Evolutionary conservation across 257 asterid species (phyloP).

Genomic region (Salvia miltiorrhiza): DNA sequence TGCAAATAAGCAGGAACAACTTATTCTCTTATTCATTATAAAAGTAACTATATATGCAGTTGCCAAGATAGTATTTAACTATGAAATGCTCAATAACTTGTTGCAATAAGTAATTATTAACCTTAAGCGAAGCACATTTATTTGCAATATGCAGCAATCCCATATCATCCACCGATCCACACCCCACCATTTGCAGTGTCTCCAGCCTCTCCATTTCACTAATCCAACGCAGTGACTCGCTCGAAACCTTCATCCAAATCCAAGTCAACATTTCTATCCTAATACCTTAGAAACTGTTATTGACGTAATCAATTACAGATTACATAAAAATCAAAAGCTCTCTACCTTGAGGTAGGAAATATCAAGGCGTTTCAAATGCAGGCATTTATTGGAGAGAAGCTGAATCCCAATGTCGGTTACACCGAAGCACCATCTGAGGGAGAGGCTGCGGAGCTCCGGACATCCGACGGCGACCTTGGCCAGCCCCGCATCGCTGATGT

Average conservation of each 20-base stretch:
- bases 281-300: no score
- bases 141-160: conserved; percentile 54
- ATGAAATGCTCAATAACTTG: background rate
- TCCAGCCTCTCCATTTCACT: conserved; percentile 62
- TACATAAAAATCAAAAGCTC: no score
- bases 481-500: conserved; percentile 61
- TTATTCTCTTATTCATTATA: background rate
- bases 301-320: no score
- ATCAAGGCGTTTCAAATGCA: conserved; percentile 44
- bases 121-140: conserved; percentile 72
- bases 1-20: background rate
- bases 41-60: background rate
- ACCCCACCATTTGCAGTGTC: conserved; percentile 57
- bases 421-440: conserved; percentile 64
- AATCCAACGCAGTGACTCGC: conserved; percentile 46
- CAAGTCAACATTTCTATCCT: background rate
- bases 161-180: conserved; percentile 49
- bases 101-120: background rate
- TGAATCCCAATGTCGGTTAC: conserved; percentile 59
- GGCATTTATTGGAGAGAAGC: conserved; percentile 53
- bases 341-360: conserved; percentile 35
- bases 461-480: conserved; percentile 62
- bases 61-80: background rate
- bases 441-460: conserved; percentile 40
- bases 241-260: conserved; percentile 48